phyloP scores from a whole-genome alignment of 345 rosid genomes.

The Dipteronia sinensis region DNA sequence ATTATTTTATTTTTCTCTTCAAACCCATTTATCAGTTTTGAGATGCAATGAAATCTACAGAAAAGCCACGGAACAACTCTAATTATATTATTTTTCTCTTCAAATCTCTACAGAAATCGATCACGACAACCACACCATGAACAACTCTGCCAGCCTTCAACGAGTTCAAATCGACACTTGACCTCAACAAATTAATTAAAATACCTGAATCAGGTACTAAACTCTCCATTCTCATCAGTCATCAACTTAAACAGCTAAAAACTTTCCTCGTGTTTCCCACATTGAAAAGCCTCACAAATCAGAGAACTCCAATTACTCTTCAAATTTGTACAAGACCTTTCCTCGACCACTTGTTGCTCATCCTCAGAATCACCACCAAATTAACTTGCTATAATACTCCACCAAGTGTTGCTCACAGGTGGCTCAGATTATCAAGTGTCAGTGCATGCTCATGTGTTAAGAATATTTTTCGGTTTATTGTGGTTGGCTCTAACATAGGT shows the following conservation, averaged over 20 bases:
- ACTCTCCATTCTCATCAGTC: slow-evolving; percentile 35
- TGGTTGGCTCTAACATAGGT: too few species aligned
- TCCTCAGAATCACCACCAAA: slow-evolving; percentile 19
- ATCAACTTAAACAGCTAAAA: slow-evolving; percentile 26
- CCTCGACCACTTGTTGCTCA: background rate
- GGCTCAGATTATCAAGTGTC: too few species aligned
- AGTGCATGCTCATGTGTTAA: too few species aligned
- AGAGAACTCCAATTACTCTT: slow-evolving; percentile 25
- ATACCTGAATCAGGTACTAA: slow-evolving; percentile 14
- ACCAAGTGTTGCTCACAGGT: background rate
- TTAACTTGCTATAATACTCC: slow-evolving; percentile 20
- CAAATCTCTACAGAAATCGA: slow-evolving; percentile 26
- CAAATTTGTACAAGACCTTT: slow-evolving; percentile 18
- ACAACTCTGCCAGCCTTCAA: slow-evolving; percentile 31
- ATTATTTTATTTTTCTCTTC: too few species aligned
- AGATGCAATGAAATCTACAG: too few species aligned
- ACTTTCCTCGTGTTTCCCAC: slow-evolving; percentile 23
- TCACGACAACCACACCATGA: slow-evolving; percentile 34
- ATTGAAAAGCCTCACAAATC: slow-evolving; percentile 21
- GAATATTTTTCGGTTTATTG: too few species aligned
- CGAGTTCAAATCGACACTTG: slow-evolving; percentile 34
- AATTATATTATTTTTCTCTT: too few species aligned
- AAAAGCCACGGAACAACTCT: too few species aligned
- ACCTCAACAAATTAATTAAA: slow-evolving; percentile 38
- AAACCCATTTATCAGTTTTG: too few species aligned